Evolutionary conservation across 805 yeast genomes (phyloP).

Genomic region (Starmerella roubikii): DNA sequence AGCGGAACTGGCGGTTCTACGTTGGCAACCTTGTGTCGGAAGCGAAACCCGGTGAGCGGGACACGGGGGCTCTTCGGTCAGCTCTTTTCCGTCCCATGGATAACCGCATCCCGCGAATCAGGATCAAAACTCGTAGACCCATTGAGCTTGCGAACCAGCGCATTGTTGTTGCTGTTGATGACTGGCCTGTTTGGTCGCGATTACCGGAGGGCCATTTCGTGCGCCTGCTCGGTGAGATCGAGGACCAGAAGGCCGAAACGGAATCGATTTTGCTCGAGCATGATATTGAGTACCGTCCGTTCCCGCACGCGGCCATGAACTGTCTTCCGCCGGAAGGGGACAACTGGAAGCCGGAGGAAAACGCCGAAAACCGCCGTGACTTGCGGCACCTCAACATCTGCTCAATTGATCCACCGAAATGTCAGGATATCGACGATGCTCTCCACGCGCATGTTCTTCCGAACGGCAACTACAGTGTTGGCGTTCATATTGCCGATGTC

Average conservation of each 20-base stretch:
- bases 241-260: slow-evolving; percentile 87
- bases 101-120: slow-evolving; percentile 67
- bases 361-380: slow-evolving; percentile 55
- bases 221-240: slow-evolving; percentile 76
- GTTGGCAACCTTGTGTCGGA: slow-evolving; percentile 68
- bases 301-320: slow-evolving; percentile 77
- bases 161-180: slow-evolving; percentile 81
- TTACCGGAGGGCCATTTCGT: slow-evolving; percentile 93
- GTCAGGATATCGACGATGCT: slow-evolving; percentile 98
- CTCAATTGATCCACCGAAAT: slow-evolving; percentile 93
- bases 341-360: slow-evolving; percentile 54
- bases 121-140: slow-evolving; percentile 80
- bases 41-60: slow-evolving; percentile 26
- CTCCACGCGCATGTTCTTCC: slow-evolving; percentile 73
- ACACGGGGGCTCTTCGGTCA: slow-evolving; percentile 55
- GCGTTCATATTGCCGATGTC: slow-evolving; percentile 98
- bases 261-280: slow-evolving; percentile 88
- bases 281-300: slow-evolving; percentile 93
- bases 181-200: slow-evolving; percentile 77
- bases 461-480: slow-evolving; percentile 92
- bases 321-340: slow-evolving; percentile 92
- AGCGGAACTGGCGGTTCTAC: slow-evolving; percentile 90
- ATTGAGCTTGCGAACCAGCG: slow-evolving; percentile 73
- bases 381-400: slow-evolving; percentile 81
- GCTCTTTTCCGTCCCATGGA: slow-evolving; percentile 87